Percentiles rank a stretch among this genome's conserved stretches.
phyloP scores from a whole-genome alignment of 805 yeast species.

The Saturnispora ahearnii region DNA sequence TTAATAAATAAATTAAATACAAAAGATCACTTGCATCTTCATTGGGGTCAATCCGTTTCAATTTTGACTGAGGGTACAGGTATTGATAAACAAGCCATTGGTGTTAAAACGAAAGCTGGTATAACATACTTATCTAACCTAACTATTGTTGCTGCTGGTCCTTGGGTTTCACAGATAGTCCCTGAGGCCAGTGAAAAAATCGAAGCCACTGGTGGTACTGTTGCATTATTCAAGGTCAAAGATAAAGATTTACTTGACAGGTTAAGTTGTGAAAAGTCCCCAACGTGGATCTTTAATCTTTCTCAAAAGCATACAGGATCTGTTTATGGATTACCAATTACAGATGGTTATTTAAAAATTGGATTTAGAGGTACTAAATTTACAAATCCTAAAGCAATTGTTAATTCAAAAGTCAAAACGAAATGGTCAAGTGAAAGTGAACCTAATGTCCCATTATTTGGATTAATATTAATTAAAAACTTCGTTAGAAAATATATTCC shows the following conservation, averaged over 20 bases:
- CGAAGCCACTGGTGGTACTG: constrained; percentile 28
- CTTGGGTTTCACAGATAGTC: constrained; percentile 23
- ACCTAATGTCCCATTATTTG: constrained; percentile 24
- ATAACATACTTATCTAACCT: constrained; percentile 16
- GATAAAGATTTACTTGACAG: constrained; percentile 13
- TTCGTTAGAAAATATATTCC: constrained; percentile 22
- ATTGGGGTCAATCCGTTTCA: constrained; percentile 16
- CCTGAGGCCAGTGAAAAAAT: constrained; percentile 24
- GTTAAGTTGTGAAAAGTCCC: constrained; percentile 18
- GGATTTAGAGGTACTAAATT: constrained; percentile 27
- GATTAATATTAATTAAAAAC: constrained; percentile 20
- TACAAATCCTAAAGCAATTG: constrained; percentile 18
- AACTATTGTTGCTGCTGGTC: constrained; percentile 22
- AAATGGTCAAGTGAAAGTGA: constrained; percentile 20
- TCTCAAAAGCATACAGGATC: constrained; percentile 26
- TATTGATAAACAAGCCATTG: constrained; percentile 16
- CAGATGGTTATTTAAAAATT: constrained; percentile 23
- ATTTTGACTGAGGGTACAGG: constrained; percentile 11
- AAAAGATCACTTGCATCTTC: constrained; percentile 15
- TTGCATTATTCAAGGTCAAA: constrained; percentile 21
- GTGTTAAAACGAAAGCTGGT: constrained; percentile 22
- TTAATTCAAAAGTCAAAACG: constrained; percentile 22
- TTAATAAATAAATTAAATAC: constrained; percentile 15
- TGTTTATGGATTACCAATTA: constrained; percentile 25
- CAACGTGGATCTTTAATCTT: constrained; percentile 26